Percentiles rank a stretch among this genome's conserved stretches.
phyloP scores from a whole-genome alignment of 192 early-diverging fungal species.

The Obelidium mucronatum region DNA sequence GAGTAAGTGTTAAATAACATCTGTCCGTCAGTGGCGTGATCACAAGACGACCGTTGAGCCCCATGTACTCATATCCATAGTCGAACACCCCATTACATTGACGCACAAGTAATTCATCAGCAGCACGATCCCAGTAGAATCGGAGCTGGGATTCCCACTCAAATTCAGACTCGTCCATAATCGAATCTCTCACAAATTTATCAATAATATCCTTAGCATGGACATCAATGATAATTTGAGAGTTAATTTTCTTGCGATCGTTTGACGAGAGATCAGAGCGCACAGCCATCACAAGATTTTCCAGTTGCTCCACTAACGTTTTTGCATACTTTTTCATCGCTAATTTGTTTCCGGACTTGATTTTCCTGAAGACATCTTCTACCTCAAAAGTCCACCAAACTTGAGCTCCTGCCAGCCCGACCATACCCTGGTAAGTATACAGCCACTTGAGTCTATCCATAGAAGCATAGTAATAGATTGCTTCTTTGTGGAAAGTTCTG shows the following conservation, averaged over 20 bases:
- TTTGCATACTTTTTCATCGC: slow-evolving; percentile 67
- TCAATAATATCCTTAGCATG: slow-evolving; percentile 70
- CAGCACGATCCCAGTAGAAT: slow-evolving; percentile 63
- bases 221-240: slow-evolving; percentile 69
- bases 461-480: slow-evolving; percentile 62
- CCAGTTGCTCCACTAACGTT: slow-evolving; percentile 60
- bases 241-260: slow-evolving; percentile 63
- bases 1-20: slow-evolving; percentile 66
- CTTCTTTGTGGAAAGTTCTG: slow-evolving; percentile 67
- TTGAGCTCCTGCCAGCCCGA: slow-evolving; percentile 64
- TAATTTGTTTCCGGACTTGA: slow-evolving; percentile 63
- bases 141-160: slow-evolving; percentile 71
- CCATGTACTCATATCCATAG: slow-evolving; percentile 72
- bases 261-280: slow-evolving; percentile 59
- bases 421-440: slow-evolving; percentile 60
- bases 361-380: slow-evolving; percentile 66
- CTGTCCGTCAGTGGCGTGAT: slow-evolving; percentile 69
- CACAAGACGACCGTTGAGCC: slow-evolving; percentile 62
- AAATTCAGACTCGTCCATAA: slow-evolving; percentile 65
- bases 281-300: slow-evolving; percentile 59
- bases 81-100: slow-evolving; percentile 67
- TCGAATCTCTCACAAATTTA: slow-evolving; percentile 63
- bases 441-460: slow-evolving; percentile 67
- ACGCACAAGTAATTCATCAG: slow-evolving; percentile 58
- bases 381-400: slow-evolving; percentile 78